Evolutionary conservation across 2,329 filamentous ascomycete species (phyloP), one percentile per base, ranked within the genome.

Genomic region (Dendryphion nanum): DNA sequence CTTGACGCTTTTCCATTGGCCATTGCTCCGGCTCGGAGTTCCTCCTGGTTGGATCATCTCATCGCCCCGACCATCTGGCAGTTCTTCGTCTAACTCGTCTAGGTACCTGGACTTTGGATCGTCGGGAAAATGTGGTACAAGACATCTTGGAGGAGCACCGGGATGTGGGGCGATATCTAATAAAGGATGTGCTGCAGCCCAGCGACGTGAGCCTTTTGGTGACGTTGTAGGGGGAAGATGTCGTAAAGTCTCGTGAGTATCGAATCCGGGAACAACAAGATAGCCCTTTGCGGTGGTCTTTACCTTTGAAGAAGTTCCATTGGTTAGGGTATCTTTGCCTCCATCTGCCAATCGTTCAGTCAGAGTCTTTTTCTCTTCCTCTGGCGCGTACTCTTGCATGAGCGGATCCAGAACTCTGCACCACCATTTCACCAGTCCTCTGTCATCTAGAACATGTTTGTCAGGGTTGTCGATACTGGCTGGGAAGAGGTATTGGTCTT

Each of bases 401-500:
- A 96, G 72, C 0, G 86, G 85, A 57, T 96, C 85, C 10, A 96
- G 69, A 8, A 91, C 86, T 13, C 81, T 83, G 59, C 89, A 95
- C 93, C 93, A 98, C 93, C 93, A 98, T 55, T 84, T 88, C 15
- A 98, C 87, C 35, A 98, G 72, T 0, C 86, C 88, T 20, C 89
- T 77, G 55, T 98, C 93, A 54, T 95, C 89, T 6, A 97, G 72
- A 0, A 98, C 85, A 69, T 98, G 93, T 61, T 98, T 98, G 2
- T 79, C 79, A 14, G 69, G 66, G 61, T 96, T 91, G 43, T 95
- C 83, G 26, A 89, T 81, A 57, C 91, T 97, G 0, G 89, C 89
- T 0, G 93, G 90, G 60, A 97, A 98, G 12, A 98, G 77, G 53
- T 98, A 98, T 59, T 97, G 93, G 35, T 85, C 82, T 61, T 97